Conservation (phyloP, 2,329 filamentous ascomycete species). For the Trichoderma gracile region DNA sequence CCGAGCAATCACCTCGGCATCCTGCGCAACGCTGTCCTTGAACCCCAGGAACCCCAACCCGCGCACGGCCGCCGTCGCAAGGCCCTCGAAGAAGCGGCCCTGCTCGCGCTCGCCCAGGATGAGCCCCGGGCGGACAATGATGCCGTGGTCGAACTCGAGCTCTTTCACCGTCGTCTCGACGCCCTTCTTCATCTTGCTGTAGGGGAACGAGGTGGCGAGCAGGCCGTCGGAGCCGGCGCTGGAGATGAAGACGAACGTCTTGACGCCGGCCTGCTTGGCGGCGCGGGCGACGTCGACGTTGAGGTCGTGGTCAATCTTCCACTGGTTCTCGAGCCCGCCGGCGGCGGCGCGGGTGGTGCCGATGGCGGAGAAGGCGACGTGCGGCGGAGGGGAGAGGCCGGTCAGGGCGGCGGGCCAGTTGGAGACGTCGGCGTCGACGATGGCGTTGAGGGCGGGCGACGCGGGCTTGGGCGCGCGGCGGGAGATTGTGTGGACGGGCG, state of each 20-base stretch:
- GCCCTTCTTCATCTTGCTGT: slow-evolving; percentile 78
- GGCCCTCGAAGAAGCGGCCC: slow-evolving; percentile 58
- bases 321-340: slow-evolving; percentile 75
- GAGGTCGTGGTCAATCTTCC: slow-evolving; percentile 84
- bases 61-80: slow-evolving; percentile 56
- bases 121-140: slow-evolving; percentile 73
- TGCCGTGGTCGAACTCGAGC: slow-evolving; percentile 73
- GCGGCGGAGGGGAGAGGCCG: slow-evolving; percentile 55
- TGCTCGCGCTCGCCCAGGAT: slow-evolving; percentile 72
- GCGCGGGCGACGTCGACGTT: slow-evolving; percentile 77
- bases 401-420: slow-evolving; percentile 67
- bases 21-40: slow-evolving; percentile 71
- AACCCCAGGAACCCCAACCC: slow-evolving; percentile 57
- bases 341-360: slow-evolving; percentile 77
- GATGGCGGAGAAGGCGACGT: slow-evolving; percentile 72
- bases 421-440: slow-evolving; percentile 66
- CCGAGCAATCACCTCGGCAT: slow-evolving; percentile 69
- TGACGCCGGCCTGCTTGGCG: slow-evolving; percentile 70
- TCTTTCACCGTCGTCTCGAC: slow-evolving; percentile 75
- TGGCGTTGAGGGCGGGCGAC: slow-evolving; percentile 59
- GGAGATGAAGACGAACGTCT: slow-evolving; percentile 77
- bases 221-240: slow-evolving; percentile 51
- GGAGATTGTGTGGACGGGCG: slow-evolving; percentile 63
- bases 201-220: slow-evolving; percentile 46
- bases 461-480: slow-evolving; percentile 61